Percentiles rank a stretch among this genome's conserved stretches.
These are phyloP conservation scores for Hyaloperonospora brassicae DNA, from an alignment of 352 stramenopile genomes.

Conservation along the genomic window DNA sequence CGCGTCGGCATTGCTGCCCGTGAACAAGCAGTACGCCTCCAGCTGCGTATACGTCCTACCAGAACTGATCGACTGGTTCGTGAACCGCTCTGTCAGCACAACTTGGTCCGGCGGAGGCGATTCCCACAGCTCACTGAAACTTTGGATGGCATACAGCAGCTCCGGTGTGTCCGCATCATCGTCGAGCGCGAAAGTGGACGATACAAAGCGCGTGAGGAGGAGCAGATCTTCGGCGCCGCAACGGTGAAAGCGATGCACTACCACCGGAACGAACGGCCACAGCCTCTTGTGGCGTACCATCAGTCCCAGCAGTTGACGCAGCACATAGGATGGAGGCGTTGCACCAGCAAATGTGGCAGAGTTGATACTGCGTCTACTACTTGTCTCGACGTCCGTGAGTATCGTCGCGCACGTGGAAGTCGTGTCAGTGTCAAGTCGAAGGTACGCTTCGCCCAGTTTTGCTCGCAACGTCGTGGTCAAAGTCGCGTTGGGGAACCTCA, in stretches of 20 bases:
- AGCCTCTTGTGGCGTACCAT: conserved; percentile 40
- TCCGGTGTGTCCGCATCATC: conserved; percentile 15
- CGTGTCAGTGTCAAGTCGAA: conserved; percentile 29
- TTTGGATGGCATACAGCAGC: conserved; percentile 51
- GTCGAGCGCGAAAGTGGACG: conserved; percentile 14
- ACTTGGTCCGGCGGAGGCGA: conserved; percentile 33
- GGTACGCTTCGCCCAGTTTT: conserved; percentile 32
- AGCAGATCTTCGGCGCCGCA: conserved; percentile 38
- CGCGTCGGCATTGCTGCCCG: conserved; percentile 26
- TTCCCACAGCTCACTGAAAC: conserved; percentile 77
- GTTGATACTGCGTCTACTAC: conserved; percentile 7
- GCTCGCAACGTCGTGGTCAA: conserved; percentile 22
- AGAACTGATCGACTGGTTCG: conserved; percentile 33
- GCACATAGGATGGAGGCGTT: conserved; percentile 31
- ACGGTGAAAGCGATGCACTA: conserved; percentile 49
- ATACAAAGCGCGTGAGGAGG: conserved; percentile 35
- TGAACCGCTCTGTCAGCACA: conserved; percentile 42
- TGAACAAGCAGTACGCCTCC: conserved; percentile 57
- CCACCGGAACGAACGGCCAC: conserved; percentile 55
- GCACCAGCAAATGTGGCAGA: conserved; percentile 3
- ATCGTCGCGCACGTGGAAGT: conserved; percentile 23
- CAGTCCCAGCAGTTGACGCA: conserved; percentile 41
- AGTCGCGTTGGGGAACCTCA: conserved; percentile 27
- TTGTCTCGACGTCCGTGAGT: conserved; percentile 10
- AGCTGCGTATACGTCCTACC: conserved; percentile 40